Evolutionary conservation across 768 basidiomycete genomes (phyloP), one percentile per base, ranked within the genome.

Genomic region (Mycena floridula): DNA sequence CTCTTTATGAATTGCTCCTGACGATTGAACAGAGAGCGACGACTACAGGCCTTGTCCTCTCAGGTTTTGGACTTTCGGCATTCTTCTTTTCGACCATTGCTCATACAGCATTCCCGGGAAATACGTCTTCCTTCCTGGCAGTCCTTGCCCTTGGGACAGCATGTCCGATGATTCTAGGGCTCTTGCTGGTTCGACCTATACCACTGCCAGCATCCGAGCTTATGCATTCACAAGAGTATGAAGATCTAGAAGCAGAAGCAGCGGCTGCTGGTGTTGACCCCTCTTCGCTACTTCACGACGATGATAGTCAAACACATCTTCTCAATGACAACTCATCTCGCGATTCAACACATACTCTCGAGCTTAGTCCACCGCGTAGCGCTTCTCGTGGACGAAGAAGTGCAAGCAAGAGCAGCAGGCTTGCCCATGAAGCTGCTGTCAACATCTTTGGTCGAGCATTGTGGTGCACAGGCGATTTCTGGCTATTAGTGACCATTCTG

Each of bases 11-110:
- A n/a, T 41, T 22, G 36, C 37, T 46, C 30, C n/a, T 21, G 9
- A 39, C 32, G 13, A 42, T n/a, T 25, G n/a, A 45, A 16, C 40
- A 79, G 75, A 66, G 81, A 9, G 82, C 74, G 2, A 73, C 69
- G 0, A 72, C 69, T 15, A 79, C 74, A 2, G 73, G 74, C 2
- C 56, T 80, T 23, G 81, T 82, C 23, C 50, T 81, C 5, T 81
- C 82, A 3, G 82, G 79, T 22, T 81, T 80, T 43, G 82, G 83
- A 0, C 70, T 86, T 8, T 81, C 79, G 2, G 84, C 84, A 0
- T 85, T 85, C 61, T 61, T 76, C 39, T 86, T 84, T 59, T 76
- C 79, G 15, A 35, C 32, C 4, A 35, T 35, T 18, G 32, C 32
- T 15, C 32, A 35, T 18, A 35, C 32, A 7, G 32, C 32, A 15